A percentile compares a stretch with the other conserved stretches of the same genome.
Conservation (phyloP, 2,329 filamentous ascomycete genomes). For the Colletotrichum tropicale region DNA sequence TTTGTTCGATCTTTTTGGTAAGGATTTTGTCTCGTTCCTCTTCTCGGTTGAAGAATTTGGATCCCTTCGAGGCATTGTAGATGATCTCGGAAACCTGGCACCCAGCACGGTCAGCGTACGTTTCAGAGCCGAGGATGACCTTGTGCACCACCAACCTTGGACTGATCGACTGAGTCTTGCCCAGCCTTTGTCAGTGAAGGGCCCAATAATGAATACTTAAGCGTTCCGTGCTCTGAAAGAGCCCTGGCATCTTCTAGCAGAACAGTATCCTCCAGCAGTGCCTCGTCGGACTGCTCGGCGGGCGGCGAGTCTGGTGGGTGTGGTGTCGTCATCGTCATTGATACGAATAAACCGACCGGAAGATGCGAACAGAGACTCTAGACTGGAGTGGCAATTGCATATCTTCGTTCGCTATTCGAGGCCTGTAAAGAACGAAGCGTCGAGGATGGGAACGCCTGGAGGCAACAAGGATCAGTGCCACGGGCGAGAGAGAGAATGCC, state of each 20-base stretch:
- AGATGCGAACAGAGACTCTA: not conserved
- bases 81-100: conserved; percentile 90
- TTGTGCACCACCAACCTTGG: conserved; percentile 59
- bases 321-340: conserved; percentile 19
- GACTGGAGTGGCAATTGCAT: not conserved
- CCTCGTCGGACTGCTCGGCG: not conserved
- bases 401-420: not conserved
- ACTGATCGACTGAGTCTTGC: conserved; percentile 91
- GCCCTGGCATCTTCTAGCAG: not conserved
- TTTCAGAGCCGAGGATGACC: not conserved
- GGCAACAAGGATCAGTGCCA: not conserved
- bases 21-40: conserved; percentile 80
- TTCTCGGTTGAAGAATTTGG: conserved; percentile 94
- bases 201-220: conserved; percentile 90
- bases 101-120: not conserved
- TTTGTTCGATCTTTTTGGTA: conserved; percentile 83
- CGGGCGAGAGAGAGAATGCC: not conserved
- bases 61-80: conserved; percentile 94
- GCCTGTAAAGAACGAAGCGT: not conserved
- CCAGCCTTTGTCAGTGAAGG: conserved; percentile 93
- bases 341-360: not conserved
- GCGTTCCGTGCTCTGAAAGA: conserved; percentile 52
- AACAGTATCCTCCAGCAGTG: not conserved
- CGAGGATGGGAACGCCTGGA: not conserved
- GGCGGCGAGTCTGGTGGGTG: not conserved